Base-by-base conservation (phyloP, 805 yeast genomes). In the Candida berthetii region DNA sequence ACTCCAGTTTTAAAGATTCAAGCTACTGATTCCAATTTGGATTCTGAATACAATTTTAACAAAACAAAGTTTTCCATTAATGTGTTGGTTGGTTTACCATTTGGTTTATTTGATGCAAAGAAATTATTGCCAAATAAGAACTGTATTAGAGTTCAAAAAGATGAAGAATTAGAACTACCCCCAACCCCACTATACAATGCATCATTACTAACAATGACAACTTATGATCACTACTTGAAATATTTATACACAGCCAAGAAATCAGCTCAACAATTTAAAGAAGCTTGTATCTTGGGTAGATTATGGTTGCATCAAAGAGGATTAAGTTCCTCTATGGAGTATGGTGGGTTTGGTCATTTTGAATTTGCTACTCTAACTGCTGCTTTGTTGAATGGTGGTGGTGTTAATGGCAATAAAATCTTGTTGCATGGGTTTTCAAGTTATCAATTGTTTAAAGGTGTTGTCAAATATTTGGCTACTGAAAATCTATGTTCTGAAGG, bases 271-370 rank as follows among this genome's bases (percentile, higher is more conserved):
- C 79, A 87, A 13, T 93, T 88, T 62, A 77, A 78, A 48, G 96
- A 90, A 52, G 97, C 99, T 2, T 80, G 89, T 48, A 76, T 82
- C 7, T 69, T 93, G 40, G 96, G 96, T 3, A 74, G 90, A 47
- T 65, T 93, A 42, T 93, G 99, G 99, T 71, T 93, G 34, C 73
- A 78, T 38, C 98, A 93, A 63, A 74, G 96, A 49, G 96, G 95
- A 0, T 78, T 88, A 44, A 71, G 76, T 10, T 78, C 95, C 0
- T 62, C 74, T 14, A 57, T 82, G 27, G 68, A 75, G 15, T 69
- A 74, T 35, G 85, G 86, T 27, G 98, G 98, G 0, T 91, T 93
- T 61, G 98, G 98, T 11, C 85, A 83, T 52, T 88, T 88, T 59
- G 98, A 93, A 64, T 89, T 89, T 60, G 82, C 89, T 25, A 65